Base-by-base conservation (phyloP, 2,329 filamentous ascomycete genomes). In the Trichoderma atrobrunneum region DNA sequence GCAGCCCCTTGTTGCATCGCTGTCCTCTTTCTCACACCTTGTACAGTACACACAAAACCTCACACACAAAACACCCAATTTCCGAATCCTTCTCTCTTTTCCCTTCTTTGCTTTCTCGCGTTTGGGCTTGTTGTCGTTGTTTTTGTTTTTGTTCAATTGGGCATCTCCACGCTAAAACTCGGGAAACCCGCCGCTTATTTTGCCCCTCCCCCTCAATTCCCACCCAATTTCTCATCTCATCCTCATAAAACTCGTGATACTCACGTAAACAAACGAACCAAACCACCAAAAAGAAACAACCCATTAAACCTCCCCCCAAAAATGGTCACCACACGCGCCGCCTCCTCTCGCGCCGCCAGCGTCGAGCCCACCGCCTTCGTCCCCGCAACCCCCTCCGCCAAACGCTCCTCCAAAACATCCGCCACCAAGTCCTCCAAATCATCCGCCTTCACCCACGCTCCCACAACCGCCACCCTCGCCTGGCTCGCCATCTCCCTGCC, bases 401-500 rank as follows among this genome's bases (percentile, higher is more conserved):
- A 57, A 57, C 64, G 64, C 64, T 39, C 34, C 62, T 21, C 62
- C 62, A 65, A 48, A 54, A 3, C n/a, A 32, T 64, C 62, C 39
- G 21, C 28, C 48, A 26, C 26, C 60, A 39, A 62, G 72, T 73
- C 77, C 0, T 65, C 74, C 10, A 66, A 73, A 70, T 62, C 74
- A 70, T 68, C 68, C 48, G 36, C 70, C 60, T 88, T 83, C 83
- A 74, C 79, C 34, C 87, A 89, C 81, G 77, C 81, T 6, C 87
- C 87, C 6, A 81, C 84, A 8, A 73, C 77, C 1, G 70, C 79
- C 1, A 87, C 84, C 26, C 86, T 93, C 57, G 75, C 90, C 74
- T 97, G 94, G 94, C 86, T 97, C 30, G 81, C 86, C 72, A 74
- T 95, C 73, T 94, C 92, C 24, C 83, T 96, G 18, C 93, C 93